phyloP scores from a whole-genome alignment of 371 early-diverging fungal genomes.

The Mortierella sp. region DNA sequence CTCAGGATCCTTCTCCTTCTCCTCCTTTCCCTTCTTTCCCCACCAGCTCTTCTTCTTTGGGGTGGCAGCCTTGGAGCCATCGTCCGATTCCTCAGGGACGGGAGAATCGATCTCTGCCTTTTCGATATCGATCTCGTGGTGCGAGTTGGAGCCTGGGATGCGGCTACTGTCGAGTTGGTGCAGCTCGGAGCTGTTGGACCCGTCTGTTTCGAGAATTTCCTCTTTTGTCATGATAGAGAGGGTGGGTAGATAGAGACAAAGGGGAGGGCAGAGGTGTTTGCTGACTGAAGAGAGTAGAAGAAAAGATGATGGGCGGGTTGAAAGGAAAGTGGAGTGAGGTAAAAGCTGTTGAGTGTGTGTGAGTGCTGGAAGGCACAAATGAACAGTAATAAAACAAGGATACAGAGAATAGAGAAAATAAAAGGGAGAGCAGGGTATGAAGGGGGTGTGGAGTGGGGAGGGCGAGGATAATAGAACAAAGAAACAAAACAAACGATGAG shows the following conservation, averaged over 20 bases:
- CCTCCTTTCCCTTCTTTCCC: slow-evolving; percentile 22
- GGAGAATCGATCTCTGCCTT: background rate
- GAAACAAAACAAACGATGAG: background rate
- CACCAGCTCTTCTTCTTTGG: background rate
- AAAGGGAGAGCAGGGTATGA: background rate
- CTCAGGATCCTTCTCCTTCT: slow-evolving; percentile 44
- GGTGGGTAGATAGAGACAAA: background rate
- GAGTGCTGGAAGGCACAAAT: background rate
- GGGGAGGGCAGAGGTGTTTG: background rate
- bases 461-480: background rate
- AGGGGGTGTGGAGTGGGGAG: background rate
- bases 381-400: background rate
- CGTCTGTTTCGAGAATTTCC: background rate
- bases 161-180: background rate
- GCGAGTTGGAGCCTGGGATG: background rate
- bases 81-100: background rate
- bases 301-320: background rate
- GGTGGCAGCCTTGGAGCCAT: background rate
- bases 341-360: background rate
- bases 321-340: background rate
- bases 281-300: background rate
- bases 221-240: background rate
- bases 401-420: background rate
- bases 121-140: background rate
- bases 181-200: background rate